Base-by-base conservation (phyloP, 2,329 filamentous ascomycete genomes). In the Arthrobotrys sphaeroides region DNA sequence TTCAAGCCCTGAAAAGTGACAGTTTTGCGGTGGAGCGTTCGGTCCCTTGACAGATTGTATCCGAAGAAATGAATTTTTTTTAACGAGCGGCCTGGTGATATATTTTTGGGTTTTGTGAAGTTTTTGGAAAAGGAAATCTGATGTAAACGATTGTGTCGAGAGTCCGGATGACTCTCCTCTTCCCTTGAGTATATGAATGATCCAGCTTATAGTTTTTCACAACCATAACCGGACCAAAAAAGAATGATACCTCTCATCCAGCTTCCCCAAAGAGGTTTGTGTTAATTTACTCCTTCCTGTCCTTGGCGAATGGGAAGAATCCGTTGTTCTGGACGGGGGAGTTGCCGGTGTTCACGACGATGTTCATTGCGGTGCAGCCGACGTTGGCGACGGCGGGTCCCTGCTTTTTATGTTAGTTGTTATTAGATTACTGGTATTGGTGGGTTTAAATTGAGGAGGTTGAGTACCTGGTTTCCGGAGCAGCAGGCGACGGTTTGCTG, bases 301-400 rank as follows among this genome's bases (percentile, higher is more conserved):
- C n/a, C n/a, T n/a, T n/a, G n/a, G 33, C 64, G 57, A 59, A 64
- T 64, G 61, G 61, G 61, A 62, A 69, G 36, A 55, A 62, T 9
- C 64, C 70, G n/a, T 70, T 70, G 53, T 49, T 36, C 16, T 45
- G 55, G 40, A 60, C 36, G 42, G 70, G 62, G 26, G 62, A 59
- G 49, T 49, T 72, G 28, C 67, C 47, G 13, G 67, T 64, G 36
- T 75, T 69, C 6, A 75, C 55, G 28, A 69, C 57, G 18, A 75
- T 59, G 57, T 64, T 68, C 72, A 75, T 64, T 5, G 72, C 72
- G 24, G 72, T 68, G 57, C 72, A 75, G 55, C 65, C 64, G 20
- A 68, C 64, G 64, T 68, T 68, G 40, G 64, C 64, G 38, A 68
- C 64, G 28, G 64, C 51, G 22, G 38, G 49, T 26, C 64, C 64